Evolutionary conservation across 441 rosid genomes (phyloP).

Genomic region (Gossypium gossypioides): DNA sequence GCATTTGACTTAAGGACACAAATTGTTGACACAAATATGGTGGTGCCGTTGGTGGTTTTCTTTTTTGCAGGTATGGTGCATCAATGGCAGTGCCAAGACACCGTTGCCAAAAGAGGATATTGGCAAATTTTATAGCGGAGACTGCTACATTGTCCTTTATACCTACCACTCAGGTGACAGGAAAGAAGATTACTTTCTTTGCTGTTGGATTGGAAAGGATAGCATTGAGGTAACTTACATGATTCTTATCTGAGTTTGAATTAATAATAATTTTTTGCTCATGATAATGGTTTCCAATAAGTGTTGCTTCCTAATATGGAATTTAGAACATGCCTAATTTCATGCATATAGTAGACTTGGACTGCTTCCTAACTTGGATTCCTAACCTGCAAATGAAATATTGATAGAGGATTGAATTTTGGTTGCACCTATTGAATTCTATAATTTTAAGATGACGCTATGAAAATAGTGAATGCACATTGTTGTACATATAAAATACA

Average conservation of each 20-base stretch:
- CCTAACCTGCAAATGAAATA: neutral
- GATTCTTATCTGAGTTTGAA: constrained; percentile 9
- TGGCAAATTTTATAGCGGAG: constrained; percentile 93
- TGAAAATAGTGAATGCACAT: neutral
- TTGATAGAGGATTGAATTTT: neutral
- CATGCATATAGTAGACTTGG: neutral
- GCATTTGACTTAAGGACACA: constrained; percentile 8
- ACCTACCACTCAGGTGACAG: constrained; percentile 88
- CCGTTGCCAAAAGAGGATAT: constrained; percentile 71
- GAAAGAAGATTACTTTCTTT: constrained; percentile 84
- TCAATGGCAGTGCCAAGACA: constrained; percentile 79
- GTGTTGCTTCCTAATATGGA: neutral
- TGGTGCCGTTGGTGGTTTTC: neutral
- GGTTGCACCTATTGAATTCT: neutral
- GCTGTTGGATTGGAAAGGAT: constrained; percentile 88
- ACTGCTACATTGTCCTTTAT: constrained; percentile 86
- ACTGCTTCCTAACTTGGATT: neutral
- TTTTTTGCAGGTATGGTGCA: constrained; percentile 64
- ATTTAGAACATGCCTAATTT: neutral
- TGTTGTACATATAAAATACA: neutral
- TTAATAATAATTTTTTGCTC: neutral
- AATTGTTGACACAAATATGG: neutral
- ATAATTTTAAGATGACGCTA: neutral
- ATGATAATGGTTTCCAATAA: neutral
- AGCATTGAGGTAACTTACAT: constrained; percentile 62